These are phyloP conservation scores for Vigna nakashimae DNA, from an alignment of 306 rosid species.

Conservation along the genomic window DNA sequence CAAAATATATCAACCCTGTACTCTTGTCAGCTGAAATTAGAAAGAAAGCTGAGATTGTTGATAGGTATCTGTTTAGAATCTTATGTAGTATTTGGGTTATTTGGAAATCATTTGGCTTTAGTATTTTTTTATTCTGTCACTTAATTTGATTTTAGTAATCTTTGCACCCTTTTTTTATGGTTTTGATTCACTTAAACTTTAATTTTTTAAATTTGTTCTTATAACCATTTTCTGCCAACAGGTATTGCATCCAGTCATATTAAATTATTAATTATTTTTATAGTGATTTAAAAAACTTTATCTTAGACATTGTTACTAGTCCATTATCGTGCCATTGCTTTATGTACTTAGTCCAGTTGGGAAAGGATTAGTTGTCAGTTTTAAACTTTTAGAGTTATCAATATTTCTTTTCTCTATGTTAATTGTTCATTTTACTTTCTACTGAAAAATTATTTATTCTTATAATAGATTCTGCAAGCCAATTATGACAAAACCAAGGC, in stretches of 20 bases:
- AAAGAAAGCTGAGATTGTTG: conserved; percentile 84
- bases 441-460: background rate
- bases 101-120: background rate
- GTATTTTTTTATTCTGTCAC: background rate
- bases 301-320: background rate
- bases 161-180: background rate
- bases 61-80: conserved; percentile 59
- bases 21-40: conserved; percentile 79
- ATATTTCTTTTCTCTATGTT: background rate
- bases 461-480: conserved; percentile 78
- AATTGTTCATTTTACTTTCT: conserved; percentile 12
- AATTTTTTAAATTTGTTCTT: background rate
- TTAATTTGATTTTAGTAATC: background rate
- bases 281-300: background rate
- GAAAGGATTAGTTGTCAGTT: background rate
- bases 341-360: background rate
- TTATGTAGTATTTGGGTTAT: background rate
- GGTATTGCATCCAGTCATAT: background rate
- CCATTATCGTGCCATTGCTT: background rate
- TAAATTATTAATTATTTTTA: background rate
- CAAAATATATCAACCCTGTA: conserved; percentile 76
- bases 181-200: background rate
- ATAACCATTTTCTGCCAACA: background rate
- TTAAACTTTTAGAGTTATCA: background rate
- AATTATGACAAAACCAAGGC: conserved; percentile 83